These are phyloP conservation scores for Hericium rajendrae DNA, from an alignment of 768 basidiomycete species.

Conservation along the genomic window DNA sequence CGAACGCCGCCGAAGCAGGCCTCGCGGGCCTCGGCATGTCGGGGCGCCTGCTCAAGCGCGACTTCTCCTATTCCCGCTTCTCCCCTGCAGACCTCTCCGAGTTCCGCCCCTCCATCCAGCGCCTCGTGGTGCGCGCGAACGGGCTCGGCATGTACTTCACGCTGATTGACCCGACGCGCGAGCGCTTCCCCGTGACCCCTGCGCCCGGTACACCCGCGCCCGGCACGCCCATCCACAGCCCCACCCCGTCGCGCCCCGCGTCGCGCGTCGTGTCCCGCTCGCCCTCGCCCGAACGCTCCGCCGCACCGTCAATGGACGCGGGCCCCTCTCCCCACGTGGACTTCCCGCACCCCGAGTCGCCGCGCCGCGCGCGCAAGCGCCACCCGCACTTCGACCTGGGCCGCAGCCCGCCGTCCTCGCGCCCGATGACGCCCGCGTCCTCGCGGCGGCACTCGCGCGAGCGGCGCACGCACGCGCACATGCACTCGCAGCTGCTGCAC, in stretches of 20 bases:
- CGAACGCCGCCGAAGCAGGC: slow-evolving; percentile 33
- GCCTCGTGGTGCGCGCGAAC: slow-evolving; percentile 46
- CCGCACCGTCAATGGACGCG: slow-evolving; percentile 28
- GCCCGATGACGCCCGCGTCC: background rate
- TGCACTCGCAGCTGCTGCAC: slow-evolving; percentile 2
- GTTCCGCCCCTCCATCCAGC: slow-evolving; percentile 40
- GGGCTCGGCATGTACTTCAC: slow-evolving; percentile 55
- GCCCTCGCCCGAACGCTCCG: background rate
- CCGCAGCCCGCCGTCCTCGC: background rate
- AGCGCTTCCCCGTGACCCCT: slow-evolving; percentile 31
- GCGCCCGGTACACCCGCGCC: slow-evolving; percentile 3
- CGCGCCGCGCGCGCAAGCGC: background rate
- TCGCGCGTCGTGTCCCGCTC: background rate
- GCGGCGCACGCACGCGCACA: slow-evolving; percentile 2
- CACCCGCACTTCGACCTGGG: slow-evolving; percentile 10
- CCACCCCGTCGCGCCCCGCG: slow-evolving; percentile 5
- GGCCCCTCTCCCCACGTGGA: slow-evolving; percentile 23
- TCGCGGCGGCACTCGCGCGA: background rate
- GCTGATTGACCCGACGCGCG: slow-evolving; percentile 52
- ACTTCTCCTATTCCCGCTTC: slow-evolving; percentile 53
- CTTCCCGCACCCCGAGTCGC: slow-evolving; percentile 2
- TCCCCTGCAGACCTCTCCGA: slow-evolving; percentile 43
- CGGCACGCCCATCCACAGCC: slow-evolving; percentile 4
- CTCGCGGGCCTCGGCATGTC: slow-evolving; percentile 45
- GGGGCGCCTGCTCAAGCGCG: slow-evolving; percentile 42